Percentiles rank a stretch among this genome's conserved stretches.
These are phyloP conservation scores for Davidsoniella neocaledoniae DNA, from an alignment of 2,329 filamentous ascomycete species.

Conservation along the genomic window DNA sequence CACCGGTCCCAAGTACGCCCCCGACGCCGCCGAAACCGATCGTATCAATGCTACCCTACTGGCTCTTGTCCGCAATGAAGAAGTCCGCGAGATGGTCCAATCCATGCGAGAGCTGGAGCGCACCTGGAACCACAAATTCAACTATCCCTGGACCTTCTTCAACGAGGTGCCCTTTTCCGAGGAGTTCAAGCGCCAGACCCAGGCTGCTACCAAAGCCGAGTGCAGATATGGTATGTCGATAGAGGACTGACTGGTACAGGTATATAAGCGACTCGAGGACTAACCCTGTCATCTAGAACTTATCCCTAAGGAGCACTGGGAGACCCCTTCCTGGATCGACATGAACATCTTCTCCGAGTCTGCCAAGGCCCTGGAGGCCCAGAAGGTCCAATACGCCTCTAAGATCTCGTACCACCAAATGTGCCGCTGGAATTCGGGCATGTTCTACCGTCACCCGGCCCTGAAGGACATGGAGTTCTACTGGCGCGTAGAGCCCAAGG, in stretches of 20 bases:
- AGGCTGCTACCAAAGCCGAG: conserved; percentile 72
- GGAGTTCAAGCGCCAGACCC: conserved; percentile 76
- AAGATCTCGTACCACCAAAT: conserved; percentile 93
- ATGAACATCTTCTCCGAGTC: conserved; percentile 72
- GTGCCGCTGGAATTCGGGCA: conserved; percentile 96
- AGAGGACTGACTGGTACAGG: neutral
- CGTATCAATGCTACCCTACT: conserved; percentile 90
- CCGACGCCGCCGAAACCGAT: conserved; percentile 55
- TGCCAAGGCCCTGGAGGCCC: conserved; percentile 62
- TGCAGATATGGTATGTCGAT: conserved; percentile 54
- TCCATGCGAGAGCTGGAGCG: conserved; percentile 84
- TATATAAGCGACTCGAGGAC: neutral
- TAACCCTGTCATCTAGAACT: conserved; percentile 37
- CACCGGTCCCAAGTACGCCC: conserved; percentile 59
- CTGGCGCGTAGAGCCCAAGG: conserved; percentile 96
- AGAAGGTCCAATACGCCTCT: conserved; percentile 77
- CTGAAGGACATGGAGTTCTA: conserved; percentile 74
- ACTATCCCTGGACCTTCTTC: conserved; percentile 99
- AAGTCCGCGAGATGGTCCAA: conserved; percentile 66
- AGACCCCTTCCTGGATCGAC: conserved; percentile 82
- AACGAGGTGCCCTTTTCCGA: conserved; percentile 89
- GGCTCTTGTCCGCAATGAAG: conserved; percentile 80
- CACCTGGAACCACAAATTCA: conserved; percentile 98
- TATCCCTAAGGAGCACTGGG: conserved; percentile 93
- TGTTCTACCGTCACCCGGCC: conserved; percentile 94